Base-by-base conservation (phyloP, 768 basidiomycete species). In the Phallus indusiatus region DNA sequence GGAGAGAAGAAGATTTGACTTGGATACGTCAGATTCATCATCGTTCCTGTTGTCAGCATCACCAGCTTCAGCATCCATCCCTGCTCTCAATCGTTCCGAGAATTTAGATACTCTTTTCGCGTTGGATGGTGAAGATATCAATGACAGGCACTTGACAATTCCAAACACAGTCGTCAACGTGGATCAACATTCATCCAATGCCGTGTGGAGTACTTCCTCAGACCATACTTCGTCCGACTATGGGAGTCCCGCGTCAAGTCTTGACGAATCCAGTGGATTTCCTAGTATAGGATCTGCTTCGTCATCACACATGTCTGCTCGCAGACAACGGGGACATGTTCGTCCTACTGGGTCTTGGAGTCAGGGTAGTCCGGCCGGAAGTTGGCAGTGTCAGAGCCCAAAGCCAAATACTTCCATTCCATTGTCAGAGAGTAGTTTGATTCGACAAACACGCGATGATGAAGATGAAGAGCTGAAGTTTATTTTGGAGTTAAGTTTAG, bases 401-500 rank as follows among this genome's bases (percentile, higher is more conserved):
- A 46, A 33, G 21, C 11, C 8, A 11, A 42, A 4, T 42, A 2
- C 42, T 12, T 4, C 42, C 12, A 2, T 11, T n/a, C n/a, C 42
- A n/a, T 42, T 10, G n/a, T 42, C 42, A 12, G 9, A 2, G n/a
- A 28, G 28, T 2, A 42, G 61, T 9, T 16, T 50, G 42, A 22
- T 42, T 17, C 60, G 16, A 7, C 61, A 33, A 54, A 34, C 42
- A 48, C 9, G 55, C 54, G 75, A 75, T 9, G 76, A 78, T 16
- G 76, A 82, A 64, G 85, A 89, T 60, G 84, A 80, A 16, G 86
- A 88, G 63, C 64, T 89, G 67, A 75, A 70, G 53, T 77, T 82
- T 62, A 86, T 81, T 11, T 77, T 89, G 12, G 83, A 84, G 69
- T 67, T 89, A 68, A 89, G 88, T 67, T 75, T 89, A 22, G 84